phyloP scores from a whole-genome alignment of 371 early-diverging fungal species.

The Mortierella sp. region DNA sequence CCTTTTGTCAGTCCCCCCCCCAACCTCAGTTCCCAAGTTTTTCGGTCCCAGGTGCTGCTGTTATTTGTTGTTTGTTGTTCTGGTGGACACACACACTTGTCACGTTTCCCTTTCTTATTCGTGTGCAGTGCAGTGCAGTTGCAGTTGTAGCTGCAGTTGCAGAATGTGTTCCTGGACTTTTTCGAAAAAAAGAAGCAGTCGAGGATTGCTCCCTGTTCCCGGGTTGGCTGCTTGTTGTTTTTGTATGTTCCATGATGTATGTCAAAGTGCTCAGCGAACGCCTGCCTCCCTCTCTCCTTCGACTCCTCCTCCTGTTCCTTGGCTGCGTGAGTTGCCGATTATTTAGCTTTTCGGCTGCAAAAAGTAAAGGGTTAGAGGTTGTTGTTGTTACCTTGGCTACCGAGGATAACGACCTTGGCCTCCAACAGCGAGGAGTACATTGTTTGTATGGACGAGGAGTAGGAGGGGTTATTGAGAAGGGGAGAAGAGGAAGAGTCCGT shows the following conservation, averaged over 20 bases:
- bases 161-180: background rate
- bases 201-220: background rate
- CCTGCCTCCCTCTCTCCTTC: background rate
- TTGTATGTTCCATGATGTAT: conserved; percentile 6
- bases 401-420: conserved; percentile 84
- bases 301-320: background rate
- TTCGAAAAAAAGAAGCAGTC: background rate
- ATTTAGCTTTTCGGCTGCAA: background rate
- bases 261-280: background rate
- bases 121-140: background rate
- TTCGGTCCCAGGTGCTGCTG: background rate
- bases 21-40: background rate
- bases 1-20: background rate
- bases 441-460: background rate
- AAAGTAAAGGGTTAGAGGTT: background rate
- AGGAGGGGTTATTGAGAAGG: background rate
- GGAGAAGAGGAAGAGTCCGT: background rate
- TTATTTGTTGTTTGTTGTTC: background rate
- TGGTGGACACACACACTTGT: background rate
- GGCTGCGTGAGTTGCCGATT: too few species aligned
- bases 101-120: background rate
- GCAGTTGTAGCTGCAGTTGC: too few species aligned
- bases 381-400: conserved; percentile 72
- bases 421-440: conserved; percentile 70
- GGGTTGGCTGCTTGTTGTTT: background rate